These are phyloP conservation scores for Boletus insuetus DNA, from an alignment of 768 basidiomycete genomes.

Conservation along the genomic window DNA sequence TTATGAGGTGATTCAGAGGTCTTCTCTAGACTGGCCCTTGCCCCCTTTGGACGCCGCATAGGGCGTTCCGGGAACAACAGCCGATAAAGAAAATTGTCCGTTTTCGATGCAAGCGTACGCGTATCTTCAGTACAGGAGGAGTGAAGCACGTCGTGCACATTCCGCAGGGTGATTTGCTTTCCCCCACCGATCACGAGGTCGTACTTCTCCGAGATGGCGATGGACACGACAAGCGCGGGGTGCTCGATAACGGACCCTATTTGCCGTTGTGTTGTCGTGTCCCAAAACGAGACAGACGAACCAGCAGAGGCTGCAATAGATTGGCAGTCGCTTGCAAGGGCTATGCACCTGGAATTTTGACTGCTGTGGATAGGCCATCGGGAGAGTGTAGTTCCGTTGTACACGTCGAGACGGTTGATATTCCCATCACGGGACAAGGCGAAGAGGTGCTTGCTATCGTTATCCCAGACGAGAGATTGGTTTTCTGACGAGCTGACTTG, in stretches of 20 bases:
- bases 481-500: constrained; percentile 1
- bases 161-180: neutral
- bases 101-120: neutral
- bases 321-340: neutral
- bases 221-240: neutral
- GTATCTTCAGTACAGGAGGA: neutral
- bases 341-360: neutral
- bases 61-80: neutral
- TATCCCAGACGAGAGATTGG: constrained; percentile 10
- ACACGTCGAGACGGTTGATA: constrained; percentile 4
- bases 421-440: neutral
- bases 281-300: constrained; percentile 12
- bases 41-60: neutral
- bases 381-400: neutral
- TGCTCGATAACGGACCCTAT: constrained; percentile 8
- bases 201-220: constrained; percentile 2
- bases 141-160: neutral
- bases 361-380: constrained; percentile 2
- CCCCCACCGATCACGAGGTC: constrained; percentile 3
- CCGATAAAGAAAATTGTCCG: neutral
- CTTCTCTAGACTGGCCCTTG: neutral
- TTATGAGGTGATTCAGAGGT: neutral
- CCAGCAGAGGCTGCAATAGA: constrained; percentile 5
- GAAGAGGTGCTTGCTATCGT: constrained; percentile 6
- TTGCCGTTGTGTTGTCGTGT: constrained; percentile 1